Percentiles rank a stretch among this genome's conserved stretches.
Evolutionary conservation across 345 rosid genomes (phyloP).

Genomic region (Triadica sebifera): DNA sequence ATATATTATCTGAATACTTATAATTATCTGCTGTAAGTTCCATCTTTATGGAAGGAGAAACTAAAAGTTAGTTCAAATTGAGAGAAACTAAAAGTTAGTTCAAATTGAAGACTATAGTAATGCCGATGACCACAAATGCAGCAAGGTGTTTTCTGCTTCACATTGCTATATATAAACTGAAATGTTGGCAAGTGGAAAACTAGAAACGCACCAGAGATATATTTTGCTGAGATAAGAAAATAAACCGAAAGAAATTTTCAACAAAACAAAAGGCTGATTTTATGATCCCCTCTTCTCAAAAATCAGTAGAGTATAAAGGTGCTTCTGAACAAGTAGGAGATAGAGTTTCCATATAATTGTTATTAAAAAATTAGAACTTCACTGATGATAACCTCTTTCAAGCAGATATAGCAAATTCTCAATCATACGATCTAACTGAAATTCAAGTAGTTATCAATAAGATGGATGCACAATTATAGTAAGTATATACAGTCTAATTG

Average conservation of each 20-base stretch:
- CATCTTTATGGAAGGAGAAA: neutral
- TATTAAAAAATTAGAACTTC: neutral
- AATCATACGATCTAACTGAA: neutral
- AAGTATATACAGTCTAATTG: neutral
- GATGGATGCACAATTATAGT: neutral
- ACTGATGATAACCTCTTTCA: neutral
- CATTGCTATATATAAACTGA: neutral
- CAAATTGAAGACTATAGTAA: neutral
- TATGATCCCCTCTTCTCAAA: neutral
- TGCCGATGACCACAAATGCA: neutral
- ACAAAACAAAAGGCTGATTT: neutral
- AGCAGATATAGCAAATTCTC: neutral
- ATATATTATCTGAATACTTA: neutral
- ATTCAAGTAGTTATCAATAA: neutral
- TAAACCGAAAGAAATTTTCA: neutral
- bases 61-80: neutral
- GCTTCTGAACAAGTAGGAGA: neutral
- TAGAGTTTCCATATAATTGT: neutral
- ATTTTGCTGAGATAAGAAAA: neutral
- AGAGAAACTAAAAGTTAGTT: neutral
- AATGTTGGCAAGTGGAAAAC: neutral
- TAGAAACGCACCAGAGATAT: neutral
- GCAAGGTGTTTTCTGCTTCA: neutral
- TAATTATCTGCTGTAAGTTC: neutral
- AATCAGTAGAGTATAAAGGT: too few species aligned